Conservation (phyloP, 1,284 basidiomycete species). For the Entoloma clypeatum region DNA sequence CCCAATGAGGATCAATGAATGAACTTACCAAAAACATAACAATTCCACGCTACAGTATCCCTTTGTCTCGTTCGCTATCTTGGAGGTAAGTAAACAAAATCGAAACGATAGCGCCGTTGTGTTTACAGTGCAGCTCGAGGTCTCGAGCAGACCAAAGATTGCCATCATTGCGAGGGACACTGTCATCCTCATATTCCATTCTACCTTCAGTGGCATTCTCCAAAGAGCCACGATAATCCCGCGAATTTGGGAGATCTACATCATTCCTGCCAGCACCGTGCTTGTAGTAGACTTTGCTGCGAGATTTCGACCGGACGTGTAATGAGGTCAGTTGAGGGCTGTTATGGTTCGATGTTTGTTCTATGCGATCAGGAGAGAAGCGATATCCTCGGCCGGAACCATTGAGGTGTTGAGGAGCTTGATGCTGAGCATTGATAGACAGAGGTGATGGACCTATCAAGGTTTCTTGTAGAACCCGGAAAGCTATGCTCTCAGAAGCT, state of each 20-base stretch:
- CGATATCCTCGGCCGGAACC: constrained; percentile 24
- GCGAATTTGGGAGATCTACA: constrained; percentile 42
- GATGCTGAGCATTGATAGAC: constrained; percentile 18
- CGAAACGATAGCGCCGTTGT: constrained; percentile 65
- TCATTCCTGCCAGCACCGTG: constrained; percentile 59
- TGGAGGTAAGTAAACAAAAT: constrained; percentile 56
- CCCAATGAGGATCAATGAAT: too few species aligned
- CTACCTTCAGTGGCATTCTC: constrained; percentile 31
- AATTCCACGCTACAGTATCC: too few species aligned
- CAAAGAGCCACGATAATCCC: constrained; percentile 23
- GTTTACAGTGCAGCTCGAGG: constrained; percentile 62
- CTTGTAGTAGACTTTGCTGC: constrained; percentile 61
- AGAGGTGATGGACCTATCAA: constrained; percentile 48
- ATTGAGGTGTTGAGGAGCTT: constrained; percentile 27
- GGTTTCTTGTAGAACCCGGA: constrained; percentile 81
- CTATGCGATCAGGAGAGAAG: constrained; percentile 19
- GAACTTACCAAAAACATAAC: too few species aligned
- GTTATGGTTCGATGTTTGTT: constrained; percentile 8
- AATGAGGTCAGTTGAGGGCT: constrained; percentile 21
- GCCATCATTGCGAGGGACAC: constrained; percentile 27
- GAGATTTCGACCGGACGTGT: constrained; percentile 64
- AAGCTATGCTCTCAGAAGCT: constrained; percentile 69
- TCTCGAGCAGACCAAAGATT: constrained; percentile 63
- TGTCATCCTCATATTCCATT: constrained; percentile 38
- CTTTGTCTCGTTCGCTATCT: constrained; percentile 38